These are phyloP conservation scores for Fusarium keratoplasticum DNA, from an alignment of 2,329 filamentous ascomycete genomes.

Conservation along the genomic window DNA sequence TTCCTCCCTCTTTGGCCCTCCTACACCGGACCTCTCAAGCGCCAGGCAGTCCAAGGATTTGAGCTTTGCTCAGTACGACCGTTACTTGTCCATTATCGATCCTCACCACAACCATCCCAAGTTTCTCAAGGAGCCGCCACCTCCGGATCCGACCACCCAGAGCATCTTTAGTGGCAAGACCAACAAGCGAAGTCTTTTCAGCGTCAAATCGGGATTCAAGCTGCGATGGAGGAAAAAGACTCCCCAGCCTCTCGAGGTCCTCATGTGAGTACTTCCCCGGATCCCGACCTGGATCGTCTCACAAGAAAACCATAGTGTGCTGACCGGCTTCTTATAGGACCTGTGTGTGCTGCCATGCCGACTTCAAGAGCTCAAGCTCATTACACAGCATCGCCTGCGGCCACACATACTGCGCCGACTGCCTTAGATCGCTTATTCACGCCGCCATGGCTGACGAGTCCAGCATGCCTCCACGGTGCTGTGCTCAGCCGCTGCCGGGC, in stretches of 20 bases:
- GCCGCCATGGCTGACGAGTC: slow-evolving; percentile 67
- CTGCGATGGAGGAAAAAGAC: slow-evolving; percentile 57
- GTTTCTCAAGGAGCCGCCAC: slow-evolving; percentile 50
- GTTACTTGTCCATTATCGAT: slow-evolving; percentile 60
- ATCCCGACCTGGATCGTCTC: slow-evolving; percentile 15
- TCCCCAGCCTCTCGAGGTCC: slow-evolving; percentile 44
- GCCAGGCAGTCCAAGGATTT: slow-evolving; percentile 52
- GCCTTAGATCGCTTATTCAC: slow-evolving; percentile 64
- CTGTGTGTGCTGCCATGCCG: slow-evolving; percentile 68
- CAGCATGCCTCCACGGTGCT: slow-evolving; percentile 73
- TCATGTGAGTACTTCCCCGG: slow-evolving; percentile 44
- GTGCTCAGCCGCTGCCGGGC: slow-evolving; percentile 65
- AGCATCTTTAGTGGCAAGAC: slow-evolving; percentile 60
- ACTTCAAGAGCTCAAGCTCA: slow-evolving; percentile 57
- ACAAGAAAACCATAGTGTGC: slow-evolving; percentile 12
- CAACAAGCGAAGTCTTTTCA: slow-evolving; percentile 56
- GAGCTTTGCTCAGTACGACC: slow-evolving; percentile 64
- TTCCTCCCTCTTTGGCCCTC: slow-evolving; percentile 53
- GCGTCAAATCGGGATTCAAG: slow-evolving; percentile 58
- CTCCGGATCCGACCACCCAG: slow-evolving; percentile 47
- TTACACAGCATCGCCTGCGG: slow-evolving; percentile 66
- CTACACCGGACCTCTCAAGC: slow-evolving; percentile 34
- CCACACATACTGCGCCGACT: slow-evolving; percentile 68
- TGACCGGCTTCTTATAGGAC: slow-evolving; percentile 55
- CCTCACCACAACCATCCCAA: slow-evolving; percentile 57